phyloP scores from a whole-genome alignment of 148 eudicot genomes.

The Bassia scoparia region DNA sequence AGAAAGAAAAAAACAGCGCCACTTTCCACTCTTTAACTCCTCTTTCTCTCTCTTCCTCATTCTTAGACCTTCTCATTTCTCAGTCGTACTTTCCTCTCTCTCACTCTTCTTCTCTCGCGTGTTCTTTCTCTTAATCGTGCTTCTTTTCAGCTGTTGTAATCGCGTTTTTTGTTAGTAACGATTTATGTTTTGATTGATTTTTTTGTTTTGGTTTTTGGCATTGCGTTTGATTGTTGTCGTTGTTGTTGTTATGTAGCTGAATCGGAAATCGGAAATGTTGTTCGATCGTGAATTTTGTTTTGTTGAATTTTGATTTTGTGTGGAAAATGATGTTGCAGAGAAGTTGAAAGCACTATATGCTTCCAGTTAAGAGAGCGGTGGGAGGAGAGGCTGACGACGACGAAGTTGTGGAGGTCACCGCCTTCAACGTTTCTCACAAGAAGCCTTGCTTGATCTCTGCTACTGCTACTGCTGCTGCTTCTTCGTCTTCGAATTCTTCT shows the following conservation, averaged over 20 bases:
- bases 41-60: not conserved
- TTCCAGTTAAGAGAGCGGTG: constrained; percentile 67
- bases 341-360: constrained; percentile 68
- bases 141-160: not conserved
- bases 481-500: constrained; percentile 18
- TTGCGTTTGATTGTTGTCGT: not conserved
- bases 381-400: constrained; percentile 46
- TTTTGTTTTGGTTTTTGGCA: not conserved
- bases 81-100: not conserved
- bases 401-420: constrained; percentile 19
- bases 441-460: constrained; percentile 39
- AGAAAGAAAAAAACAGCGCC: too few species aligned
- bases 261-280: not conserved
- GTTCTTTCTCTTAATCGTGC: not conserved
- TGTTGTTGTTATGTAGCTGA: not conserved
- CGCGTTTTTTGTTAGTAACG: constrained; percentile 11
- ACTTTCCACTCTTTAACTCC: not conserved
- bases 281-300: not conserved
- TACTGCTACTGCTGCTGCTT: constrained; percentile 18
- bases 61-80: too few species aligned
- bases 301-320: not conserved
- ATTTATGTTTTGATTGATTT: not conserved
- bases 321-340: constrained; percentile 19
- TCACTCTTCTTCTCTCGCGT: not conserved
- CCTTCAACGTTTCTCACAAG: constrained; percentile 34